Conservation (phyloP, 495 filamentous ascomycete genomes). For the Podospora australis region DNA sequence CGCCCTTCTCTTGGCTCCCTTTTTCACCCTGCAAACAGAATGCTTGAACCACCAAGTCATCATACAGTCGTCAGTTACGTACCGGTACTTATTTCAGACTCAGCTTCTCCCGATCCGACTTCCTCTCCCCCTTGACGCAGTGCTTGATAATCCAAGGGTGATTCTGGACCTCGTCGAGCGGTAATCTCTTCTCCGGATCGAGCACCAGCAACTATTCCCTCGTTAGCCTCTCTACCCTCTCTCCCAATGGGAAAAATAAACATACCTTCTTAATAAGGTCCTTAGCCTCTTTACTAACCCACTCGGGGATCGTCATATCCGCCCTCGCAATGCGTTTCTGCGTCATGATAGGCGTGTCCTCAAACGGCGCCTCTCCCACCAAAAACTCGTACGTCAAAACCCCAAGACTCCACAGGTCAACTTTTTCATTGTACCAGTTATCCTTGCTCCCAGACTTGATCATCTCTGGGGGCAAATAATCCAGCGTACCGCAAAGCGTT, state of each 20-base stretch:
- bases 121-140: constrained; percentile 72
- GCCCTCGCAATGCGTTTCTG: constrained; percentile 81
- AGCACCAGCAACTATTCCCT: constrained; percentile 70
- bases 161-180: constrained; percentile 78
- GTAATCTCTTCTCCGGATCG: constrained; percentile 87
- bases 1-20: not conserved
- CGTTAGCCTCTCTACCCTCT: not conserved
- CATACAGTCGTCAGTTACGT: not conserved
- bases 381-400: constrained; percentile 96
- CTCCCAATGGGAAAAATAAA: not conserved
- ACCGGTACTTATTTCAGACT: constrained; percentile 9
- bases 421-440: constrained; percentile 89
- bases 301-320: constrained; percentile 88
- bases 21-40: not conserved
- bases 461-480: constrained; percentile 98
- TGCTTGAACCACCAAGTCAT: constrained; percentile 7
- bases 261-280: constrained; percentile 85
- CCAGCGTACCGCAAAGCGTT: constrained; percentile 95
- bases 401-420: constrained; percentile 92
- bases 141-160: constrained; percentile 99
- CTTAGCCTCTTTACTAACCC: constrained; percentile 82
- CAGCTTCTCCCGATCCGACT: constrained; percentile 43
- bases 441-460: constrained; percentile 69
- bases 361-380: constrained; percentile 92
- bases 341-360: constrained; percentile 92